These are phyloP conservation scores for Dothistroma septosporum DNA, from an alignment of 2,329 filamentous ascomycete species.

Conservation along the genomic window DNA sequence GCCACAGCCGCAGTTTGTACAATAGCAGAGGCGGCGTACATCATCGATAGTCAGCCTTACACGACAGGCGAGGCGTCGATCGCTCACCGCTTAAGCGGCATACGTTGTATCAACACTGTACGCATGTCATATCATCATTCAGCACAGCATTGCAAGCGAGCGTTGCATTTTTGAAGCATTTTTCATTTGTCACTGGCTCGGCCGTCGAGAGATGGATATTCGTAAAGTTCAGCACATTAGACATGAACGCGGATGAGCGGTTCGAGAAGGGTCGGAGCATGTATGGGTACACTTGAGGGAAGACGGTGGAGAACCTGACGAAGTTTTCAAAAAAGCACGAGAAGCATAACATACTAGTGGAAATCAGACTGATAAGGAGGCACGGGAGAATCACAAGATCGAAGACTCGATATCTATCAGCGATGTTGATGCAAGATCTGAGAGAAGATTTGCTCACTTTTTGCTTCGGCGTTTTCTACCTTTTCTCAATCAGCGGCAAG, in stretches of 20 bases:
- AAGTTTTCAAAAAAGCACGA: conserved; percentile 10
- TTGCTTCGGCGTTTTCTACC: not conserved
- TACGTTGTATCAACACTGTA: conserved; percentile 27
- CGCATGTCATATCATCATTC: conserved; percentile 28
- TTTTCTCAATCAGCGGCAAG: conserved; percentile 6
- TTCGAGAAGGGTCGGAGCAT: conserved; percentile 12
- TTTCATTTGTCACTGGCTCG: conserved; percentile 26
- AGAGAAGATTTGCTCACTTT: not conserved
- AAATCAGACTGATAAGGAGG: conserved; percentile 14
- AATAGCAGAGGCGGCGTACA: conserved; percentile 18
- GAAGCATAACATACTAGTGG: conserved; percentile 9
- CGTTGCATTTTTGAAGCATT: conserved; percentile 30
- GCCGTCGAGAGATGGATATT: conserved; percentile 9
- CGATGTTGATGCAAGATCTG: conserved; percentile 1
- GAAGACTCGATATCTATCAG: conserved; percentile 5
- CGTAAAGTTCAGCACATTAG: conserved; percentile 2
- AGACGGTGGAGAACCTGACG: not conserved
- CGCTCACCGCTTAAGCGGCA: conserved; percentile 9
- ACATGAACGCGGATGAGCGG: not conserved
- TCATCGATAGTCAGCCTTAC: not conserved
- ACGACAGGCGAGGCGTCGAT: not conserved
- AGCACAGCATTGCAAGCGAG: conserved; percentile 32
- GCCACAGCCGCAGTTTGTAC: conserved; percentile 30
- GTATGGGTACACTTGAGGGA: conserved; percentile 13
- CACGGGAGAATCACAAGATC: conserved; percentile 8